Base-by-base conservation (phyloP, 2,329 filamentous ascomycete genomes). In the Rutstroemia sp. region DNA sequence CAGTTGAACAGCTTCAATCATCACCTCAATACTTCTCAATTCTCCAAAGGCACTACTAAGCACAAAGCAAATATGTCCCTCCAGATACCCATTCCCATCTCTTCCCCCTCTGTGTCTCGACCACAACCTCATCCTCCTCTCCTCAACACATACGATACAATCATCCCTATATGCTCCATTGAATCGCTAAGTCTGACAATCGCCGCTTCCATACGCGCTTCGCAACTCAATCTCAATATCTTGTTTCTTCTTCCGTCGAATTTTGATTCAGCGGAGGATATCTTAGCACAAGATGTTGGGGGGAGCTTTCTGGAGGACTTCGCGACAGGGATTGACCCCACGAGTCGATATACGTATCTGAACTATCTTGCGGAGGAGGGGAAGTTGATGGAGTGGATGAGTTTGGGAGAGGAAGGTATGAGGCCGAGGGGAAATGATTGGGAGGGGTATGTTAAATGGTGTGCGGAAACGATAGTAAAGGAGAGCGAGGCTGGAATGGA, bases 341-440 rank as follows among this genome's bases (percentile, higher is more conserved):
- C 38, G 14, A 50, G 53, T 36, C 27, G 46, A 17, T 55, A 50
- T 25, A 55, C 53, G n/a, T 55, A 50, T n/a, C 19, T 55, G 6
- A 55, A 55, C 44, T 55, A 42, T 36, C 19, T 55, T 2, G 27
- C 46, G 16, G 53, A 55, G n/a, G 46, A 50, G 16, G 53, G 46
- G 6, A 50, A 30, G 7, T 44, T 55, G 19, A 17, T 36, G 12
- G 53, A 36, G 21, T 55, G 53, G 53, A 55, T 55, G 46, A 4
- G 25, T 3, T 50, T 34, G 16, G 46, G 53, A 16, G 36, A 42
- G 10, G 9, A 34, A 12, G 30, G 10, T 34, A 5, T 55, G 14
- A 44, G 36, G 14, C 53, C 53, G 12, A 40, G 53, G 14, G 16
- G 10, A 4, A 38, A 50, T 16, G 53, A 55, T 25, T 55, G 53